Evolutionary conservation across 192 early-diverging fungal genomes (phyloP), one percentile per base, ranked within the genome.

Genomic region (Coemansia sp.): DNA sequence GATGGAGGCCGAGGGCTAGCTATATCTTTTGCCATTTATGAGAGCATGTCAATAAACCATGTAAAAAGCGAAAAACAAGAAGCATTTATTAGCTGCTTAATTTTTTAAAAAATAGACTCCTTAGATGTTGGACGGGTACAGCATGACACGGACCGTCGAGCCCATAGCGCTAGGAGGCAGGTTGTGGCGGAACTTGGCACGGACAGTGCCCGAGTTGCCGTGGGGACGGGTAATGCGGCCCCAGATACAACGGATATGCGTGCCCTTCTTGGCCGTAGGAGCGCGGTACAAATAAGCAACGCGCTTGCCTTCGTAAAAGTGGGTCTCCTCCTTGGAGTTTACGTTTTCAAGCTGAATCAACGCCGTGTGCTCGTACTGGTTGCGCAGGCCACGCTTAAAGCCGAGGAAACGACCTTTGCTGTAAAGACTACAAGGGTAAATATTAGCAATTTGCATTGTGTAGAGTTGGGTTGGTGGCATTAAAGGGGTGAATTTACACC

Each of bases 251-350:
- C 95, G 88, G 82, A 99, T 85, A 72, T 90, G 86, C 79, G 88
- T 87, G 69, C 94, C 94, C 81, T 94, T 90, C 67, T 88, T 83
- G 61, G 80, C 83, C 49, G 88, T 82, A 78, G 93, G 86, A 54
- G 93, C 94, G 59, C 88, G 88, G 91, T 97, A 99, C 65, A 97
- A 90, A 80, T 91, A 97, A 53, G 95, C 94, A 63, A 99, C 84
- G 74, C 92, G 92, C 88, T 97, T 99, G 65, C 97, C 97, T 59
- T 92, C 88, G 87, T 99, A 99, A 86, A 95, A 99, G 53, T 82
- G 79, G 65, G 94, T 86, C 63, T 97, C 93, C 72, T 89, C 81
- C 82, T 87, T 83, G 62, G 90, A 91, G 72, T 82, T 69, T 52
- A 94, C 93, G 80, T 90, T 89, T 80, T 99, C 96, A 53, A 99